Conservation (phyloP, 2,329 filamentous ascomycete genomes). For the Cercospora sp. region DNA sequence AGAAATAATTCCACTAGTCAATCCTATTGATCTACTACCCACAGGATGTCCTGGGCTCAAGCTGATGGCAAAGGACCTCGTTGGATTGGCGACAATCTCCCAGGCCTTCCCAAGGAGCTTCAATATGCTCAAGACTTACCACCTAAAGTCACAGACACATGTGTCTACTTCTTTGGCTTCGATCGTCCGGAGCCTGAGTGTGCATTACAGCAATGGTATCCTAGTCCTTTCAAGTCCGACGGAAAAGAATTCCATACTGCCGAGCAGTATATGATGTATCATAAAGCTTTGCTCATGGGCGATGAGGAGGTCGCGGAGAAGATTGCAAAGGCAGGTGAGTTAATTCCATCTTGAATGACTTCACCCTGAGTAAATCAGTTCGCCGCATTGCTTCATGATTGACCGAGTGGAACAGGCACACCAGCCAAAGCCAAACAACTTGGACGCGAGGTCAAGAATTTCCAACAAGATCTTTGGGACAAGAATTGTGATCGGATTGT, state of each 20-base stretch:
- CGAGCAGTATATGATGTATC: conserved; percentile 41
- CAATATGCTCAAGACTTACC: conserved; percentile 23
- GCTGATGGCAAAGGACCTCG: conserved; percentile 22
- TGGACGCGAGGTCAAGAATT: conserved; percentile 39
- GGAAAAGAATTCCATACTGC: conserved; percentile 25
- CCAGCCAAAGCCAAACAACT: conserved; percentile 34
- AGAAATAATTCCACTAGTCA: background rate
- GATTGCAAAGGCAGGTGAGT: conserved; percentile 28
- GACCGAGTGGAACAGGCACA: conserved; percentile 10
- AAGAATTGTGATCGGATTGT: conserved; percentile 34
- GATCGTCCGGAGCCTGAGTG: conserved; percentile 26
- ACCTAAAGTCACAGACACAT: conserved; percentile 26
- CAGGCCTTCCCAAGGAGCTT: conserved; percentile 15
- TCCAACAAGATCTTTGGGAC: conserved; percentile 36
- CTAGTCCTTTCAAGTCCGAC: conserved; percentile 22
- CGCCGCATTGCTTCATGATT: background rate
- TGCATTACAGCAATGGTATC: conserved; percentile 33
- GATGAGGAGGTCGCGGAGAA: conserved; percentile 32
- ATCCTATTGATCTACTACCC: background rate
- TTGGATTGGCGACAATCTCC: conserved; percentile 24
- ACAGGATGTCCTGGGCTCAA: conserved; percentile 16
- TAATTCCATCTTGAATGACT: no score
- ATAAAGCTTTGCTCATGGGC: conserved; percentile 39
- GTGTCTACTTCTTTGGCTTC: conserved; percentile 31
- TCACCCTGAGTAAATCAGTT: no score